Percentiles rank a stretch among this genome's conserved stretches.
Evolutionary conservation across 192 early-diverging fungal genomes (phyloP).

Genomic region (Coemansia sp.): DNA sequence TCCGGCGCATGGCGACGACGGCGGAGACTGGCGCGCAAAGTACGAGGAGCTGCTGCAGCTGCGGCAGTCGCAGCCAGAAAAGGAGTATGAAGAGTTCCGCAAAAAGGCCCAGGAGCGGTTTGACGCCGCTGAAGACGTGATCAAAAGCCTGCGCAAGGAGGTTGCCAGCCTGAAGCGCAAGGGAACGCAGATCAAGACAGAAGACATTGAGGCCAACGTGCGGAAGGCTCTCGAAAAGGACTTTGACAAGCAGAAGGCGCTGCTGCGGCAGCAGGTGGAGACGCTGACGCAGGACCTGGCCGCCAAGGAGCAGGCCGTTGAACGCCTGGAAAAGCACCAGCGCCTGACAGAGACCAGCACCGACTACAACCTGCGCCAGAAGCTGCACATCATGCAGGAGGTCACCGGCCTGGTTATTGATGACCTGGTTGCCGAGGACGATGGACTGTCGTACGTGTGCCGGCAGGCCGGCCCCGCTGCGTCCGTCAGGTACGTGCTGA

Average conservation of each 20-base stretch:
- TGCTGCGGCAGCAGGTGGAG: conserved; percentile 36
- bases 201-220: neutral
- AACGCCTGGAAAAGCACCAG: conserved; percentile 41
- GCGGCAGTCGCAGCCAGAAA: conserved; percentile 40
- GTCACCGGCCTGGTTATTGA: conserved; percentile 38
- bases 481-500: conserved; percentile 34
- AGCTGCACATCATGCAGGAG: conserved; percentile 37
- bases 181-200: neutral
- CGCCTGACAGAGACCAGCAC: conserved; percentile 42
- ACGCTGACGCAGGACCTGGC: conserved; percentile 39
- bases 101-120: conserved; percentile 34
- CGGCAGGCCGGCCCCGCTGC: conserved; percentile 24
- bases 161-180: conserved; percentile 20
- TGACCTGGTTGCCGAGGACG: conserved; percentile 43
- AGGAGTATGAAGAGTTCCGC: conserved; percentile 32
- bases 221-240: conserved; percentile 28
- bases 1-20: conserved; percentile 9
- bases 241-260: conserved; percentile 32
- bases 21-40: conserved; percentile 40
- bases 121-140: conserved; percentile 33
- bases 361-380: conserved; percentile 49
- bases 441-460: conserved; percentile 47
- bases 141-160: conserved; percentile 37
- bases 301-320: conserved; percentile 41
- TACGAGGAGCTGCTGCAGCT: conserved; percentile 41